A percentile compares a stretch with the other conserved stretches of the same genome.
Evolutionary conservation across 2,329 filamentous ascomycete species (phyloP).

Genomic region (Cryoendolithus antarcticus): DNA sequence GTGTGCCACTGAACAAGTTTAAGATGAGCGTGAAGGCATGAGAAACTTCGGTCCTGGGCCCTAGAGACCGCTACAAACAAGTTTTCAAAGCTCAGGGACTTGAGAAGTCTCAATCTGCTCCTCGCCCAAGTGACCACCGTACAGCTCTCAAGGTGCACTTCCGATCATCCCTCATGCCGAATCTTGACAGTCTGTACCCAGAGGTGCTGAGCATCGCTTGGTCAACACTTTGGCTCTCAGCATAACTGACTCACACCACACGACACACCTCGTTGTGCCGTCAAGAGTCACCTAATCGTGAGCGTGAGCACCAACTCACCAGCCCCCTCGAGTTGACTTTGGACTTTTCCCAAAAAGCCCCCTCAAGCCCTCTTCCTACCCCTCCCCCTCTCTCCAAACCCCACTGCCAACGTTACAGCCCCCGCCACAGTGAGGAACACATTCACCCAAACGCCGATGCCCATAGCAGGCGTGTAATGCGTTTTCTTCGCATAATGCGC

Average conservation of each 20-base stretch:
- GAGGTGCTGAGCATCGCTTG: no score
- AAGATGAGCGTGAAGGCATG: slow-evolving; percentile 27
- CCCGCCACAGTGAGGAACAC: slow-evolving; percentile 18
- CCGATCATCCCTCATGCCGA: no score
- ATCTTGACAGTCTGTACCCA: no score
- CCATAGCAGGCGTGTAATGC: slow-evolving; percentile 24
- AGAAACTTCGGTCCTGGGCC: neutral
- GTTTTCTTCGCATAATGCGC: slow-evolving; percentile 19
- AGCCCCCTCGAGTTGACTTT: no score
- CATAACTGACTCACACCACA: no score
- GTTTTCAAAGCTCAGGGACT: neutral
- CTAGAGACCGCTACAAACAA: neutral
- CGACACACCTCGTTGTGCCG: no score
- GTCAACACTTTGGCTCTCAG: no score
- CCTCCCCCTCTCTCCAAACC: slow-evolving; percentile 10
- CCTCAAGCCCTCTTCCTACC: slow-evolving; percentile 8
- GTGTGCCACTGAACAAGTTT: slow-evolving; percentile 53
- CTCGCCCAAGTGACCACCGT: no score
- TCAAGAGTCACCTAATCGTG: no score
- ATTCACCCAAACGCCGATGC: slow-evolving; percentile 24
- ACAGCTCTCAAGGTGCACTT: no score
- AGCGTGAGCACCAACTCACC: no score
- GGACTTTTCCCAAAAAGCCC: neutral
- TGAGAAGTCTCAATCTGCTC: no score
- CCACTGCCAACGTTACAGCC: slow-evolving; percentile 15